Evolutionary conservation across 2,329 filamentous ascomycete genomes (phyloP).

Genomic region (Colletotrichum siamense): DNA sequence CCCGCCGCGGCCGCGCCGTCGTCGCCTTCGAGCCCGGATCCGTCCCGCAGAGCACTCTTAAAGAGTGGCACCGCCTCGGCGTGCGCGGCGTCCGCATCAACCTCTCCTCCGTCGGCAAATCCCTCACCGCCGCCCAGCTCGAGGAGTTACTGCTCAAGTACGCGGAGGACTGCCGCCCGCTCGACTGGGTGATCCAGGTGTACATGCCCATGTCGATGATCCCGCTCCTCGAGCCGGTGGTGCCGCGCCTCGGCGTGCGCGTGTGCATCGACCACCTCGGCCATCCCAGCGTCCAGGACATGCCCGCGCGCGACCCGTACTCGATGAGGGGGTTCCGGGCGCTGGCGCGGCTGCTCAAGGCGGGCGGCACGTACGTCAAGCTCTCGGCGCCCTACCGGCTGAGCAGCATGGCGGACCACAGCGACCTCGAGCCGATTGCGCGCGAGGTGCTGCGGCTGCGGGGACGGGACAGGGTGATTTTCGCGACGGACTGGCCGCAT

Average conservation of each 20-base stretch:
- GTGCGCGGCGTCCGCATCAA: conserved; percentile 67
- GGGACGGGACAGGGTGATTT: conserved; percentile 51
- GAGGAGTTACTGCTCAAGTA: conserved; percentile 47
- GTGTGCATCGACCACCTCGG: conserved; percentile 68
- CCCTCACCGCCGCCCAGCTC: conserved; percentile 45
- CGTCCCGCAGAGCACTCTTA: conserved; percentile 37
- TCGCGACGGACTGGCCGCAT: conserved; percentile 70
- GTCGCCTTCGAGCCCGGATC: conserved; percentile 58
- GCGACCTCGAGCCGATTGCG: conserved; percentile 52
- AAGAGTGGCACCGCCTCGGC: conserved; percentile 60
- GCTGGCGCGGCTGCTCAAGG: conserved; percentile 50
- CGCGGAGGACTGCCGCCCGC: conserved; percentile 52
- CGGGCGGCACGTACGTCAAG: conserved; percentile 60
- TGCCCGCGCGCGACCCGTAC: conserved; percentile 42
- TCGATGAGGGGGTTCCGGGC: conserved; percentile 53
- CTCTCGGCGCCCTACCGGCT: conserved; percentile 64
- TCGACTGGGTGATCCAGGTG: conserved; percentile 64
- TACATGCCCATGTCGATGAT: conserved; percentile 60
- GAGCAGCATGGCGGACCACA: conserved; percentile 46
- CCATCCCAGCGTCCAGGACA: conserved; percentile 44
- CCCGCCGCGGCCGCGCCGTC: conserved; percentile 56
- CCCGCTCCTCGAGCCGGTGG: conserved; percentile 50
- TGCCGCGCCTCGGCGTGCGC: conserved; percentile 53
- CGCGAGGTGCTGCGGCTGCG: conserved; percentile 52
- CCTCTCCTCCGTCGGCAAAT: conserved; percentile 56